Evolutionary conservation across 768 basidiomycete genomes (phyloP).

Genomic region (Kwoniella botswanensis): DNA sequence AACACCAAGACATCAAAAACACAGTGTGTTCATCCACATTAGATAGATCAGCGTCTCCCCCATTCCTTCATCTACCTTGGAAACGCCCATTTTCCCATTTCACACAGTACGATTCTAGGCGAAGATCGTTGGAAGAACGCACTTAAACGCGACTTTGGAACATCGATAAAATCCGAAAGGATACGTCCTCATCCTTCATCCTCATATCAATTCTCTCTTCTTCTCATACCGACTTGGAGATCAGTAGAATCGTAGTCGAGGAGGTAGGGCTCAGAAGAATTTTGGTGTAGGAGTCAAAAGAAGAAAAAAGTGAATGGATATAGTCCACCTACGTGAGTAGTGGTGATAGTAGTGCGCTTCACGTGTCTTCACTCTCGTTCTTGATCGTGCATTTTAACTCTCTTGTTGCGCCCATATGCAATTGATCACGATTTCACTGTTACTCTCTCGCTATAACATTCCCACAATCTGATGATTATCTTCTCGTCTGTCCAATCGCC

Average conservation of each 20-base stretch:
- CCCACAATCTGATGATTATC: not conserved
- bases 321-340: not conserved
- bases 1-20: not conserved
- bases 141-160: not conserved
- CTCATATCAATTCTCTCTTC: not conserved
- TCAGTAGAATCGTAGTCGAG: not conserved
- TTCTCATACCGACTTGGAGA: not conserved
- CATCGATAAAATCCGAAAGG: not conserved
- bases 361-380: not conserved
- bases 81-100: not conserved
- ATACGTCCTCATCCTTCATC: not conserved
- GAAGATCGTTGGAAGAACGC: not conserved
- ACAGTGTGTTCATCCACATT: not conserved
- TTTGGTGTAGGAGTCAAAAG: conserved; percentile 3
- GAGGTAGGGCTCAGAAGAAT: conserved; percentile 2
- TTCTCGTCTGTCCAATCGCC: not conserved
- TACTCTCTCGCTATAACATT: not conserved
- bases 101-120: not conserved
- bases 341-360: not conserved
- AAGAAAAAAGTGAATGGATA: conserved; percentile 2
- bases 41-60: conserved; percentile 1
- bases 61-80: not conserved
- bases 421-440: not conserved
- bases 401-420: not conserved
- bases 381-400: not conserved